These are phyloP conservation scores for Cephalotrichum gorgonifer DNA, from an alignment of 2,329 filamentous ascomycete species.

Conservation along the genomic window DNA sequence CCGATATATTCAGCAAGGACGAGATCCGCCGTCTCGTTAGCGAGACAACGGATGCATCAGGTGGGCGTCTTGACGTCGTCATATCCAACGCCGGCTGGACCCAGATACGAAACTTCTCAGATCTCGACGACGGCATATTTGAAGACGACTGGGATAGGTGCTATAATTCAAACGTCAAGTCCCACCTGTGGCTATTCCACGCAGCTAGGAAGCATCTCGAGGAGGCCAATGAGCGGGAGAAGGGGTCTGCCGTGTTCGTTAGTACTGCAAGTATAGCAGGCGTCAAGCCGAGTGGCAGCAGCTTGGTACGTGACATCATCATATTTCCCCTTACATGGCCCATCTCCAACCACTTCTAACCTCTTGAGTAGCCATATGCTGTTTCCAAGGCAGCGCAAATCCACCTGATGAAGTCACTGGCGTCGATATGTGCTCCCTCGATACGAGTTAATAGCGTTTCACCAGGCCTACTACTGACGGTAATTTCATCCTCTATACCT, in stretches of 20 bases:
- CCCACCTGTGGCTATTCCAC: conserved; percentile 35
- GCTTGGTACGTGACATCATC: not conserved
- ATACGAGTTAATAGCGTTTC: conserved; percentile 50
- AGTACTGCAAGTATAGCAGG: conserved; percentile 3
- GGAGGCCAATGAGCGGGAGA: conserved; percentile 21
- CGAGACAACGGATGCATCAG: conserved; percentile 45
- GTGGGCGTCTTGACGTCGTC: conserved; percentile 56
- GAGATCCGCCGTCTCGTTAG: conserved; percentile 50
- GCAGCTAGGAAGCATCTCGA: conserved; percentile 32
- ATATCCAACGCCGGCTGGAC: conserved; percentile 60
- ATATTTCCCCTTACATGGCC: not conserved
- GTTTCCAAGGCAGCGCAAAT: conserved; percentile 68
- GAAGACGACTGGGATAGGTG: conserved; percentile 37
- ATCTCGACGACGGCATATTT: conserved; percentile 33
- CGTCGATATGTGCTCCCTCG: conserved; percentile 38
- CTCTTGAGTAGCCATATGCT: conserved; percentile 49
- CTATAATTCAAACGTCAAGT: conserved; percentile 39
- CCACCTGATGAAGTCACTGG: conserved; percentile 45
- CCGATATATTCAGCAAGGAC: conserved; percentile 49
- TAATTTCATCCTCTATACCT: too few relatives aligned
- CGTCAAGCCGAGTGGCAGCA: conserved; percentile 2
- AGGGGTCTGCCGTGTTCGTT: conserved; percentile 17
- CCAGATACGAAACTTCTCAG: conserved; percentile 25
- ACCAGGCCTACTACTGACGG: conserved; percentile 40
- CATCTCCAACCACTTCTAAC: not conserved